Evolutionary conservation across 768 basidiomycete species (phyloP).

Genomic region (Lactarius indigo): DNA sequence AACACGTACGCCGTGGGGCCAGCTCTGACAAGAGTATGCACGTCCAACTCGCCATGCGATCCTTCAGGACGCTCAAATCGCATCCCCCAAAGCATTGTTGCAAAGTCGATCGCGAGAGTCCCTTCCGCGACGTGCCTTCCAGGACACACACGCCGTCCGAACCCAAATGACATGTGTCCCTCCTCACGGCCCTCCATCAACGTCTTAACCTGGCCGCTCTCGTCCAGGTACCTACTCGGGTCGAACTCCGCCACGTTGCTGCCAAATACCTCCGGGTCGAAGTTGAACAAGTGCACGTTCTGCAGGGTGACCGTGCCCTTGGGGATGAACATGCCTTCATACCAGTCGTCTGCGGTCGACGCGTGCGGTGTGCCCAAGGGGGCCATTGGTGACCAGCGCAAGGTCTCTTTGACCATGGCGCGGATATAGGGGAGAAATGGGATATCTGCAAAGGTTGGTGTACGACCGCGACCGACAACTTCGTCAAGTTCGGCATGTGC

Average conservation of each 20-base stretch:
- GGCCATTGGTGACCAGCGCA: constrained; percentile 28
- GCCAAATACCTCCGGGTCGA: background rate
- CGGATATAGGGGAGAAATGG: constrained; percentile 37
- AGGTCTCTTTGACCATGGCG: constrained; percentile 35
- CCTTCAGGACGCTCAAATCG: constrained; percentile 17
- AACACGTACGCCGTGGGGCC: constrained; percentile 17
- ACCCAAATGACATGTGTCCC: constrained; percentile 30
- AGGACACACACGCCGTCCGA: constrained; percentile 33
- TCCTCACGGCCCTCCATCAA: constrained; percentile 29
- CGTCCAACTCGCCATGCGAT: background rate
- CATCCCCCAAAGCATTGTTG: constrained; percentile 30
- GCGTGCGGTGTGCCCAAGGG: constrained; percentile 26
- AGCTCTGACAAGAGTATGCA: background rate
- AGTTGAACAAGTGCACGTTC: constrained; percentile 6
- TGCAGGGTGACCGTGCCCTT: constrained; percentile 1
- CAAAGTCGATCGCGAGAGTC: constrained; percentile 33
- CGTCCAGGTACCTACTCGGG: constrained; percentile 5
- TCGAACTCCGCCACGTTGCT: background rate
- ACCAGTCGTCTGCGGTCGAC: constrained; percentile 7
- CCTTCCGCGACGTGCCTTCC: constrained; percentile 33
- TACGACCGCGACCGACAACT: constrained; percentile 33
- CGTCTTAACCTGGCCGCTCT: background rate
- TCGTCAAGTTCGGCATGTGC: constrained; percentile 43
- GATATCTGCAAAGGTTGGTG: constrained; percentile 37
- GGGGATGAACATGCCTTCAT: constrained; percentile 22